Base-by-base conservation (phyloP, 257 asterid genomes). In the Cinchona pubescens region DNA sequence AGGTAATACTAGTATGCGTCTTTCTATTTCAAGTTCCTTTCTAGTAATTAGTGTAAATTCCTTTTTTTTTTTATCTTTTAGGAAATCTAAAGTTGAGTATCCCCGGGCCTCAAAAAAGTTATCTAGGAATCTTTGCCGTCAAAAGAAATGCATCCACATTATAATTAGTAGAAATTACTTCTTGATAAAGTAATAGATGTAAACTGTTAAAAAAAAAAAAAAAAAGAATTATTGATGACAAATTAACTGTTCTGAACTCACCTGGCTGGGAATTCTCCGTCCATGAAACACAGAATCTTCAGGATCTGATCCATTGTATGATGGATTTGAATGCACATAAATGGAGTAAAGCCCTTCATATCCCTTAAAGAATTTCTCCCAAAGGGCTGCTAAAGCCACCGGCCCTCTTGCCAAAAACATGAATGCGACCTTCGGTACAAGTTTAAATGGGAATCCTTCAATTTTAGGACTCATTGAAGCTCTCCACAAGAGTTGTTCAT, bases 261-360 rank as follows among this genome's bases (percentile, higher is more conserved):
- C 98, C 97, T 92, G 83, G 77, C 98, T 90, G 13, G 89, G 91
- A 80, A 94, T 88, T 53, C 97, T 82, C 76, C 93, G 78, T 78
- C 90, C 95, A 74, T 75, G 84, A 40, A 92, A 92, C 56, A 88
- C 89, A 1, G 98, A 87, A 18, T 73, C 87, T 46, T 78, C 82
- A 2, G 86, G 84, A 43, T 76, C 78, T 13, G 81, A 70, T 59
- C 59, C 78, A 62, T 83, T 86, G 69, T 43, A 78, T 0, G 83
- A 66, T 7, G 89, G 84, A 71, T 78, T 58, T 29, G 84, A 72
- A 69, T 86, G 89, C 25, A 86, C 83, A 34, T 86, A 86, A 49
- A 86, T 79, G 16, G 89, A 79, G 73, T 83, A 83, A 34, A 86
- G 58, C 37, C 83, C 84, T 67, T 77, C 76, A 29, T 86, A 23